Base-by-base conservation (phyloP, 2,329 filamentous ascomycete genomes). In the Colletotrichum sansevieriae region DNA sequence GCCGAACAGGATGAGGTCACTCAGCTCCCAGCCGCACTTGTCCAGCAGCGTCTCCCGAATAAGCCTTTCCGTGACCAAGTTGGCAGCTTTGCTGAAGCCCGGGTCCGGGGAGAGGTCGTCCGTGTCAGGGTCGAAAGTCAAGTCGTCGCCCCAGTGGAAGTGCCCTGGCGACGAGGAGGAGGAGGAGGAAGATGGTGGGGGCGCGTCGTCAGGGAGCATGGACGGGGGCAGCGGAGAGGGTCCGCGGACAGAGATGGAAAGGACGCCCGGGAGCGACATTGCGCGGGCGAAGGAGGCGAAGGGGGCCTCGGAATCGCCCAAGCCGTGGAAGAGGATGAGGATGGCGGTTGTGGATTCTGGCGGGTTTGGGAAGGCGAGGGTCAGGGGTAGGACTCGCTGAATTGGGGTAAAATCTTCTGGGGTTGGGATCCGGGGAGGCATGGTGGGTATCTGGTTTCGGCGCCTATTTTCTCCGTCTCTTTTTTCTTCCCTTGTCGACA, bases 271-370 rank as follows among this genome's bases (percentile, higher is more conserved):
- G 3, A 97, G 87, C 70, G 86, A 84, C 70, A 97, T 81, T 72
- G 88, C 89, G 65, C 84, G 83, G 20, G 90, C 92, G 70, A 97
- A 91, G 51, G 81, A 81, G 68, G 88, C 85, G 78, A 96, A 97
- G 41, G 92, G 84, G 3, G 77, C 75, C 68, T 93, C 87, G 39
- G 87, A 89, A 80, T 97, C 94, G 71, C 94, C 94, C 12, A 97
- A 87, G 71, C 94, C 94, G 79, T 97, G 94, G 66, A 97, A 88
- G 59, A 97, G 87, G 75, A 97, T 81, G 70, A 97, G 88, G 73
- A 97, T 85, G 73, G 95, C 91, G 49, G 90, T 92, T 10, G 91
- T 88, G 12, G 87, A 86, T 70, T 91, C 88, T 43, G 86, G 81
- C 22, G 86, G 84, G 33, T 82, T 77, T 47, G 85, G 85, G 75